Percentiles rank a stretch among this genome's conserved stretches.
Conservation (phyloP, 73 alveolate species). For the Paramecium primaurelia region DNA sequence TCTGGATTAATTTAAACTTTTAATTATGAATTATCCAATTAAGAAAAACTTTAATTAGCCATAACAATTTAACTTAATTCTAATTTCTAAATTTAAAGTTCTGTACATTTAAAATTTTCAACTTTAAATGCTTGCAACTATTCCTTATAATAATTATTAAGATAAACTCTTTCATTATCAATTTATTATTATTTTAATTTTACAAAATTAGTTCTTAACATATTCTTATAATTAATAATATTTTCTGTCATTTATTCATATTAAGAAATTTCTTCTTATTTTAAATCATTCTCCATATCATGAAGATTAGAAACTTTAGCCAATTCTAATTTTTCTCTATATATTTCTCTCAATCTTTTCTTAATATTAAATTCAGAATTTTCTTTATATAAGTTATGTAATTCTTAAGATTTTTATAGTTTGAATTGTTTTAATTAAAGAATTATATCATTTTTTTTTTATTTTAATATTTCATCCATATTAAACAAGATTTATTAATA, state of each 20-base stretch:
- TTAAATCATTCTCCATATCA: not conserved
- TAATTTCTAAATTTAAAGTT: not conserved
- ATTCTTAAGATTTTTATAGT: not conserved
- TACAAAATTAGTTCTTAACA: not conserved
- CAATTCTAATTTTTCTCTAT: conserved; percentile 3
- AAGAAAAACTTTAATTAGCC: not conserved
- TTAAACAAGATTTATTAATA: not conserved
- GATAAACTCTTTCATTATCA: not conserved
- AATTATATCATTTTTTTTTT: not conserved
- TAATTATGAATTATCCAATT: not conserved
- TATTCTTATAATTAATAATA: not conserved
- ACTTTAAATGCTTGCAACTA: not conserved
- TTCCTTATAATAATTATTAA: not conserved
- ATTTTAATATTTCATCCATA: not conserved
- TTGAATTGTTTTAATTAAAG: not conserved
- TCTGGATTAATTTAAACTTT: not conserved
- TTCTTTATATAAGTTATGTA: not conserved
- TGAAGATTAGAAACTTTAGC: not conserved
- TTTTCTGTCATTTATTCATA: not conserved
- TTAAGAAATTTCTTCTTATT: not conserved
- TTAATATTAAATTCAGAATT: not conserved
- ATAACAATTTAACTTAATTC: not conserved
- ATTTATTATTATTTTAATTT: not conserved
- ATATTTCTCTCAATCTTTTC: not conserved
- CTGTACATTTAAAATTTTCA: not conserved